These are phyloP conservation scores for Alopecurus myosuroides DNA, from an alignment of 176 grass and related monocot species.

Conservation along the genomic window DNA sequence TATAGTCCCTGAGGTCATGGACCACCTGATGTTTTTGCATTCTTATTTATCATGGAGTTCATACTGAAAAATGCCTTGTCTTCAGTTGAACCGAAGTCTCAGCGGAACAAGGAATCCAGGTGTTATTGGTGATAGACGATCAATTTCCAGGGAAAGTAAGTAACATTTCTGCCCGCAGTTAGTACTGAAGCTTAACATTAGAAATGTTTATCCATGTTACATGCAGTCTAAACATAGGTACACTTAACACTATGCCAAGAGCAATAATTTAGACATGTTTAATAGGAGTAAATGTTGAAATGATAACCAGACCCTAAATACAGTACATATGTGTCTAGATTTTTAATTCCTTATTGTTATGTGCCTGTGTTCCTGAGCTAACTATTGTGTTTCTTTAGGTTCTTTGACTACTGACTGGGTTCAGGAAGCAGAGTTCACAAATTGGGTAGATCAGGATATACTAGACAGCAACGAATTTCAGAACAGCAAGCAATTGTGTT, in stretches of 20 bases:
- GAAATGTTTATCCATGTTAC: neutral
- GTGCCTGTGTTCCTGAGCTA: neutral
- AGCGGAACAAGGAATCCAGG: conserved; percentile 55
- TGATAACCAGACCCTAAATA: neutral
- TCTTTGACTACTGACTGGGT: conserved; percentile 80
- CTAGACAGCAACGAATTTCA: conserved; percentile 47
- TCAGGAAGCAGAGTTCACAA: conserved; percentile 52
- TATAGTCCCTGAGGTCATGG: neutral
- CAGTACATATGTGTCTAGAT: neutral
- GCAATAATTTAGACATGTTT: neutral
- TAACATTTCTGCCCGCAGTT: conserved; percentile 12
- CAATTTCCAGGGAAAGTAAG: conserved; percentile 97
- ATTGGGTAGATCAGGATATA: conserved; percentile 61
- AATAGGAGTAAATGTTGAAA: neutral
- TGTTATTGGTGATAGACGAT: conserved; percentile 87
- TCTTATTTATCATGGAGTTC: conserved; percentile 7
- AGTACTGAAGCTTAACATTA: neutral
- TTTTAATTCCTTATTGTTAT: neutral
- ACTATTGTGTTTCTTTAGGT: conserved; percentile 42
- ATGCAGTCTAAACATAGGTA: neutral
- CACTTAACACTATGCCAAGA: neutral
- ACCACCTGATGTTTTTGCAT: neutral
- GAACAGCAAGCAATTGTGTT: conserved; percentile 67
- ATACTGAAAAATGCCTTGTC: conserved; percentile 9
- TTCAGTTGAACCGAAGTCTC: conserved; percentile 86